Percentiles rank a stretch among this genome's conserved stretches.
Conservation (phyloP, 2,329 filamentous ascomycete genomes). For the Colletotrichum musicola region DNA sequence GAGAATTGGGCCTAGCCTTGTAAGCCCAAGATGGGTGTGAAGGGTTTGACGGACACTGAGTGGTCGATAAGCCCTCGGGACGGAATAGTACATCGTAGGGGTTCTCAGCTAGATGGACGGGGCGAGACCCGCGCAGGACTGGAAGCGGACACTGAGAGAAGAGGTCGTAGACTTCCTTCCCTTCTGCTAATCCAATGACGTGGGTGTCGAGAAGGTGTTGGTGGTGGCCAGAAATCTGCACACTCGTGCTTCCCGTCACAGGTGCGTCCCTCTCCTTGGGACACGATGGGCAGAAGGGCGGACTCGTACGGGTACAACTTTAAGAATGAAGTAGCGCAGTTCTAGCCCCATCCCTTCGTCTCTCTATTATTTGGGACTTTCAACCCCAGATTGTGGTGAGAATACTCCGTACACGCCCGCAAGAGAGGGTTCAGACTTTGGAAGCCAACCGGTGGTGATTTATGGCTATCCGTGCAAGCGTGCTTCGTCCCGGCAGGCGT, state of each 20-base stretch:
- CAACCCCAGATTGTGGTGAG: no score
- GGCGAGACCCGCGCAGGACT: conserved; percentile 9
- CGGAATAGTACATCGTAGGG: neutral
- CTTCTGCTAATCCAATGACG: neutral
- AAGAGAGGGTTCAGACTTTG: no score
- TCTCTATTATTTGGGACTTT: no score
- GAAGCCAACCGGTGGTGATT: neutral
- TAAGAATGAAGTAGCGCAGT: conserved; percentile 7
- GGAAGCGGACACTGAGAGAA: neutral
- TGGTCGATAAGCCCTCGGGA: conserved; percentile 14
- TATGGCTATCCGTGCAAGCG: neutral
- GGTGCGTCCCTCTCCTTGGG: conserved; percentile 36
- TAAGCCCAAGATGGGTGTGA: neutral
- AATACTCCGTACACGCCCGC: no score
- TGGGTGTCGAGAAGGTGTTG: conserved; percentile 4
- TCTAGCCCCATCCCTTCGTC: no score
- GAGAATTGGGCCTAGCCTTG: conserved; percentile 2
- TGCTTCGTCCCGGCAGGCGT: neutral
- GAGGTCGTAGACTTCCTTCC: conserved; percentile 6
- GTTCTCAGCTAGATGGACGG: conserved; percentile 13
- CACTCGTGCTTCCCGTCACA: conserved; percentile 37
- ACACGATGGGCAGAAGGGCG: conserved; percentile 1
- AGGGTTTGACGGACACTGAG: conserved; percentile 18
- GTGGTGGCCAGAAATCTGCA: conserved; percentile 37
- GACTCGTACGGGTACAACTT: conserved; percentile 9